Conservation (phyloP, 2,329 filamentous ascomycete species). For the Talaromyces verruculosus region DNA sequence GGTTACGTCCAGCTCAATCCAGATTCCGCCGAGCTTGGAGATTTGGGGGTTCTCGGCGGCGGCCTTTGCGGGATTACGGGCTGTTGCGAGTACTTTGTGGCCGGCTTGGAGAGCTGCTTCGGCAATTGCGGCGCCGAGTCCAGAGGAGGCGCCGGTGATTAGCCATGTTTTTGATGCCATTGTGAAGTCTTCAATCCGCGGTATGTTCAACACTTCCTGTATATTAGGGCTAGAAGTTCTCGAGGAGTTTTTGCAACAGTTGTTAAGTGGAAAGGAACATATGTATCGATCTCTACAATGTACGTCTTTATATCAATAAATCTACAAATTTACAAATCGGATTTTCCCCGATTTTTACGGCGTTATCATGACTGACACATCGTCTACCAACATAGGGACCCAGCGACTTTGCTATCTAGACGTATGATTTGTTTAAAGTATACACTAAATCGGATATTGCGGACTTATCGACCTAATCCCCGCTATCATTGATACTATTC, state of each 20-base stretch:
- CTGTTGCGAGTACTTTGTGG: conserved; percentile 29
- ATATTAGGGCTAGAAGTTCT: not conserved
- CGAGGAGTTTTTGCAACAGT: not conserved
- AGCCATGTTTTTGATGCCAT: conserved; percentile 26
- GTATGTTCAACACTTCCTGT: not conserved
- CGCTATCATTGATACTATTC: not conserved
- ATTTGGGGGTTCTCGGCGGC: conserved; percentile 24
- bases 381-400: not conserved
- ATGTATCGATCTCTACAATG: not conserved
- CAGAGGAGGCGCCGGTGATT: conserved; percentile 27
- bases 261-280: not conserved
- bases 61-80: conserved; percentile 27
- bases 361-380: not conserved
- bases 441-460: not conserved
- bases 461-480: not conserved
- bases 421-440: not conserved
- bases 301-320: not conserved
- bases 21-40: conserved; percentile 2
- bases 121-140: conserved; percentile 26
- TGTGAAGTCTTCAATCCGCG: not conserved
- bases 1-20: conserved; percentile 17
- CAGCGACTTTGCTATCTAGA: not conserved
- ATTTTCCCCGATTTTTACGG: not conserved
- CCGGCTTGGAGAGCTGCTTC: conserved; percentile 27
- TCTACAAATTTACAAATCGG: not conserved